Conservation (phyloP, 192 early-diverging fungal species). For the Coemansia biformis region DNA sequence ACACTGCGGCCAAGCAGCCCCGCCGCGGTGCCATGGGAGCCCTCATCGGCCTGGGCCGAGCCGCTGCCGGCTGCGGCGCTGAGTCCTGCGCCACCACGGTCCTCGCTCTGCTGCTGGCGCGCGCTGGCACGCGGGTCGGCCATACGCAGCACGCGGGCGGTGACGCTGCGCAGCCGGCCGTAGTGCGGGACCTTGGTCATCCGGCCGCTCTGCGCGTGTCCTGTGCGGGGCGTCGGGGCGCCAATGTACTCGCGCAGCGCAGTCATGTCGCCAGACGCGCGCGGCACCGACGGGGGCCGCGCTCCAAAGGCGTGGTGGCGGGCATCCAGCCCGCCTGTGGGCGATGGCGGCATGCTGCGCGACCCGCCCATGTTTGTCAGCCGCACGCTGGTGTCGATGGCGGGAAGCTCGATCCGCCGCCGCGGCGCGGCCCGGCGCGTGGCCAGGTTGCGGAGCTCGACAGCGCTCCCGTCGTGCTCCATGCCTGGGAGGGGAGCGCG, state of each 20-base stretch:
- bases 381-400: constrained; percentile 29
- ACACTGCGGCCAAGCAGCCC: constrained; percentile 27
- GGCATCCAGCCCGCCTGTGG: constrained; percentile 18
- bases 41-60: constrained; percentile 14
- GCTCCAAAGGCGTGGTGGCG: no score
- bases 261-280: constrained; percentile 3
- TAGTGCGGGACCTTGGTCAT: constrained; percentile 52
- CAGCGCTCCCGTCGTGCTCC: no score
- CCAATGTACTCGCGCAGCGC: constrained; percentile 3
- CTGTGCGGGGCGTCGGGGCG: not conserved
- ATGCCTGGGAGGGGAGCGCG: no score
- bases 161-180: constrained; percentile 46
- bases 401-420: constrained; percentile 15
- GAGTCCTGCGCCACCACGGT: constrained; percentile 3
- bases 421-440: not conserved
- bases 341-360: constrained; percentile 33
- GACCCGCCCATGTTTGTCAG: constrained; percentile 30
- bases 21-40: constrained; percentile 18
- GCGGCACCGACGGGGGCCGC: constrained; percentile 26
- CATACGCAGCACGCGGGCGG: constrained; percentile 43
- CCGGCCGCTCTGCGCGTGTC: constrained; percentile 25
- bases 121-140: constrained; percentile 38
- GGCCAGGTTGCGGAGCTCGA: not conserved
- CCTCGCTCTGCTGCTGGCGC: constrained; percentile 14
- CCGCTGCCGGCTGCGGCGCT: constrained; percentile 6